Evolutionary conservation across 345 rosid genomes (phyloP).

Genomic region (Cardiospermum halicacabum): DNA sequence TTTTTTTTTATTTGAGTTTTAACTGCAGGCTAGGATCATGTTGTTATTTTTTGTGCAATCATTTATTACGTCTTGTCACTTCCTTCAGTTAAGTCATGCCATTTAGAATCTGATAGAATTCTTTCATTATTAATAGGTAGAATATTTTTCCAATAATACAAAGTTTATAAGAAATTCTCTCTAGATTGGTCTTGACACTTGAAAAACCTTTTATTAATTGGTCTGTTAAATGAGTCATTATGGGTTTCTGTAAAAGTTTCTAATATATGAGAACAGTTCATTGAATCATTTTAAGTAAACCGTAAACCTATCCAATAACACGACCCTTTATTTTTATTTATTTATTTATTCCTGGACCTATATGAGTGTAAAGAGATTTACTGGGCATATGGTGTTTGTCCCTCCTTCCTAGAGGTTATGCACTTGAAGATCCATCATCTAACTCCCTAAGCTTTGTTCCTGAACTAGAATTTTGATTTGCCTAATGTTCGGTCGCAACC

Average conservation of each 20-base stretch:
- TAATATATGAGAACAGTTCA: background rate
- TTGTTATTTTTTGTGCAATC: background rate
- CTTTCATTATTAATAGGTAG: background rate
- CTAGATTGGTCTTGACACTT: background rate
- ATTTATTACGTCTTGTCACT: background rate
- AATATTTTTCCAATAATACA: background rate
- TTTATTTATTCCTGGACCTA: too few species aligned
- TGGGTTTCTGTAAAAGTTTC: background rate
- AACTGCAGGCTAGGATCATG: background rate
- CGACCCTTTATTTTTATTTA: too few species aligned
- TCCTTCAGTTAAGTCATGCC: background rate
- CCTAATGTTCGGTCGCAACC: background rate
- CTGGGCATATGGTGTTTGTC: background rate
- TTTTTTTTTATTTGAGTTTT: background rate
- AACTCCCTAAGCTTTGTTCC: background rate
- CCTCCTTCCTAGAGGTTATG: background rate
- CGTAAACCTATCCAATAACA: too few species aligned
- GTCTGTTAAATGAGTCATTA: background rate
- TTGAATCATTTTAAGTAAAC: background rate
- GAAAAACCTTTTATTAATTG: background rate
- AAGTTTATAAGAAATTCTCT: background rate
- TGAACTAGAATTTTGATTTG: background rate
- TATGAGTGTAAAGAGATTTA: background rate
- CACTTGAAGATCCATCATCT: background rate
- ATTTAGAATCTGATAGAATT: constrained; percentile 12